A percentile compares a stretch with the other conserved stretches of the same genome.
These are phyloP conservation scores for Alternaria rosae DNA, from an alignment of 2,329 filamentous ascomycete species.

Conservation along the genomic window DNA sequence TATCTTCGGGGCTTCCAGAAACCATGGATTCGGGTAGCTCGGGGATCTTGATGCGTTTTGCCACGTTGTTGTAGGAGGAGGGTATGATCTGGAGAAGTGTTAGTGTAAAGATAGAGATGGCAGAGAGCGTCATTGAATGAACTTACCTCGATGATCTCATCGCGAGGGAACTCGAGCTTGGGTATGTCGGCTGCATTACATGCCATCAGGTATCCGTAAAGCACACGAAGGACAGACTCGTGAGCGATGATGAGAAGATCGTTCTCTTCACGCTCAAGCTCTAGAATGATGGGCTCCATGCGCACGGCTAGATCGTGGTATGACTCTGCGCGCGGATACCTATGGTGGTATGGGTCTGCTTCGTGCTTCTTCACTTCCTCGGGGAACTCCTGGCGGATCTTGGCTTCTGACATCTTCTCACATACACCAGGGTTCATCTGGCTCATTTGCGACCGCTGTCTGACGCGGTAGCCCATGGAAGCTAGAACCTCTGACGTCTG, in stretches of 20 bases:
- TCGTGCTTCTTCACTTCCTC: constrained; percentile 94
- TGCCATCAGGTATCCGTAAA: constrained; percentile 98
- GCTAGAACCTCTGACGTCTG: constrained; percentile 88
- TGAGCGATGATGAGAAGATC: constrained; percentile 98
- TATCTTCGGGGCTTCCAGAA: constrained; percentile 80
- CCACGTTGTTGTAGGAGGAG: constrained; percentile 95
- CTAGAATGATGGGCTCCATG: constrained; percentile 95
- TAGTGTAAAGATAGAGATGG: neutral
- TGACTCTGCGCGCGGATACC: constrained; percentile 95
- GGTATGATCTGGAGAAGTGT: constrained; percentile 75
- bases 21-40: constrained; percentile 70
- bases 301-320: constrained; percentile 99
- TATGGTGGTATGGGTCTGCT: constrained; percentile 93
- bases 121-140: no score
- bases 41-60: constrained; percentile 87
- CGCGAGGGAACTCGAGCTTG: constrained; percentile 87
- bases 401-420: constrained; percentile 86
- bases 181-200: constrained; percentile 96
- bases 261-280: constrained; percentile 94
- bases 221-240: constrained; percentile 93
- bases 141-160: constrained; percentile 90
- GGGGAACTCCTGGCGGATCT: constrained; percentile 82
- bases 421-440: constrained; percentile 96
- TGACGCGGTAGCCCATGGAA: constrained; percentile 80
- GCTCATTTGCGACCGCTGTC: constrained; percentile 94